A percentile compares a stretch with the other conserved stretches of the same genome.
phyloP scores from a whole-genome alignment of 202 grass and related monocot species.

The Panicum hallii region DNA sequence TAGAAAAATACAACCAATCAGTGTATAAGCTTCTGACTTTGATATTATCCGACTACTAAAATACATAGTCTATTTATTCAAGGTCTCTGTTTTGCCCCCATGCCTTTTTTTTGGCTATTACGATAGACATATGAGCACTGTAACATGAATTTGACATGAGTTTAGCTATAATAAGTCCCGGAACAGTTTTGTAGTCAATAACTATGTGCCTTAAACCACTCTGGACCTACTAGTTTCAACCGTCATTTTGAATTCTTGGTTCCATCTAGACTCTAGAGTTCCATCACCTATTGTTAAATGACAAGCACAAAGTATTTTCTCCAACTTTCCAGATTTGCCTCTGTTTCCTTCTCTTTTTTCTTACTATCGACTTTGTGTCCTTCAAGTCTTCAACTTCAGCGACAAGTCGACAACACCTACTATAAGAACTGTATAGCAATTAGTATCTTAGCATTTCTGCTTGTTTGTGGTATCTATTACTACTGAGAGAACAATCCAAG shows the following conservation, averaged over 20 bases:
- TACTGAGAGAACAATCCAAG: neutral
- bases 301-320: no score
- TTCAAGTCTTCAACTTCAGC: no score
- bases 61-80: neutral
- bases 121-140: neutral
- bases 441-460: no score
- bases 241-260: no score
- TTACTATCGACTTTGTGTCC: neutral
- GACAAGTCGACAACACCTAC: no score
- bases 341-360: neutral
- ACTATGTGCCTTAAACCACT: neutral
- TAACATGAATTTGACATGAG: neutral
- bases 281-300: no score
- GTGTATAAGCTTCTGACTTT: neutral
- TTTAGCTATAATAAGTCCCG: neutral
- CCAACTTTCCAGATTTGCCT: no score
- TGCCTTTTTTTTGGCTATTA: neutral
- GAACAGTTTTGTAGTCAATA: neutral
- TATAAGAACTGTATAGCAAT: no score
- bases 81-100: neutral
- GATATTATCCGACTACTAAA: neutral
- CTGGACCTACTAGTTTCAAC: neutral
- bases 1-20: neutral
- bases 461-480: no score
- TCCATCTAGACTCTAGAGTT: no score